Conservation (phyloP, 352 stramenopile species). For the Pythium brassicae region DNA sequence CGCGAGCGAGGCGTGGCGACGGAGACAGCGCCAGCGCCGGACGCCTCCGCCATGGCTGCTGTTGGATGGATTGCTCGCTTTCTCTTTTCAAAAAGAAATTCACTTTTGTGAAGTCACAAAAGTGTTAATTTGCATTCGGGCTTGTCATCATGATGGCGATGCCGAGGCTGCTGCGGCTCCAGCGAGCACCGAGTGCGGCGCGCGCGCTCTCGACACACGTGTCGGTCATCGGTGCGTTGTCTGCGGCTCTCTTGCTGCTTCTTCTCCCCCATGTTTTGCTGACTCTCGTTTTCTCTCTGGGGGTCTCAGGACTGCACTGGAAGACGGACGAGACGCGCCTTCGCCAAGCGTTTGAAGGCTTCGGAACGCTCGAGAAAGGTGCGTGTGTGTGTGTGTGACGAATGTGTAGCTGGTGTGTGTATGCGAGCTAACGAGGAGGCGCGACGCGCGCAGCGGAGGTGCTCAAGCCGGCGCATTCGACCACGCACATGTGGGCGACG, state of each 20-base stretch:
- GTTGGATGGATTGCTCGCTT: no score
- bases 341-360: slow-evolving; percentile 46
- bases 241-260: neutral
- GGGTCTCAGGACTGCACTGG: slow-evolving; percentile 57
- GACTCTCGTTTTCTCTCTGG: neutral
- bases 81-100: no score
- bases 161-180: neutral
- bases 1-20: slow-evolving; percentile 8
- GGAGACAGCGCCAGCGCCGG: neutral
- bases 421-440: no score
- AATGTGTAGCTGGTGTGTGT: neutral
- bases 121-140: no score
- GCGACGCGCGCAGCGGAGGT: slow-evolving; percentile 23
- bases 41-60: neutral
- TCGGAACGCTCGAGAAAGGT: slow-evolving; percentile 55
- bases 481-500: slow-evolving; percentile 55
- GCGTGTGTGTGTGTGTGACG: neutral
- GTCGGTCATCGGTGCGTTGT: slow-evolving; percentile 43
- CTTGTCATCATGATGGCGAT: neutral
- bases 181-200: neutral
- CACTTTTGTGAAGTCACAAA: neutral
- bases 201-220: slow-evolving; percentile 40
- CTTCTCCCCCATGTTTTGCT: neutral
- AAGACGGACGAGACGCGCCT: slow-evolving; percentile 77
- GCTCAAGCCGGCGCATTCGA: slow-evolving; percentile 52